Conservation (phyloP, 2,329 filamentous ascomycete species). For the Calonectria pseudoturangicola region DNA sequence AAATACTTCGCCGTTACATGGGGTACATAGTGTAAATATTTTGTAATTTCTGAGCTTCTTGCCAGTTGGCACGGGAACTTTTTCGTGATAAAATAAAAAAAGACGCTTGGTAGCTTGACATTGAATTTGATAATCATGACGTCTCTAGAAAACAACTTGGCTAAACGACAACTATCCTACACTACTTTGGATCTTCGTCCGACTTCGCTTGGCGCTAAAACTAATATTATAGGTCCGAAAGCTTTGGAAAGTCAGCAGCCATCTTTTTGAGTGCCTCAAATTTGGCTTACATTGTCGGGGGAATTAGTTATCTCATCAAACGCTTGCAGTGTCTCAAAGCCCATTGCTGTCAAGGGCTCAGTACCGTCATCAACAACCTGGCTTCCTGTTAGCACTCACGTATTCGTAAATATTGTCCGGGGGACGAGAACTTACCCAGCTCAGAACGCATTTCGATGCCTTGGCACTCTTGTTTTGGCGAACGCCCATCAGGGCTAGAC, state of each 20-base stretch:
- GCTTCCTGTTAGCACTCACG: constrained; percentile 41
- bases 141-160: not conserved
- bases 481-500: constrained; percentile 86
- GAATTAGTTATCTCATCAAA: constrained; percentile 88
- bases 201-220: not conserved
- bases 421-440: constrained; percentile 78
- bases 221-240: constrained; percentile 30
- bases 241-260: constrained; percentile 18
- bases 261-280: not conserved
- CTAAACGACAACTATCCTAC: constrained; percentile 23
- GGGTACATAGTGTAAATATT: constrained; percentile 3
- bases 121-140: not conserved
- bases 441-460: constrained; percentile 82
- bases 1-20: not conserved
- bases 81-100: not conserved
- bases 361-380: constrained; percentile 82
- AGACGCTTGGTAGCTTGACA: not conserved
- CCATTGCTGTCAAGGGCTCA: constrained; percentile 85
- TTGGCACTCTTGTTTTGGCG: constrained; percentile 88
- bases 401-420: not conserved
- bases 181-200: not conserved
- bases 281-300: constrained; percentile 66
- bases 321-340: constrained; percentile 84
- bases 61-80: not conserved
- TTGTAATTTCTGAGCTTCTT: not conserved